phyloP scores from a whole-genome alignment of 306 rosid genomes.

The Gillenia trifoliata region DNA sequence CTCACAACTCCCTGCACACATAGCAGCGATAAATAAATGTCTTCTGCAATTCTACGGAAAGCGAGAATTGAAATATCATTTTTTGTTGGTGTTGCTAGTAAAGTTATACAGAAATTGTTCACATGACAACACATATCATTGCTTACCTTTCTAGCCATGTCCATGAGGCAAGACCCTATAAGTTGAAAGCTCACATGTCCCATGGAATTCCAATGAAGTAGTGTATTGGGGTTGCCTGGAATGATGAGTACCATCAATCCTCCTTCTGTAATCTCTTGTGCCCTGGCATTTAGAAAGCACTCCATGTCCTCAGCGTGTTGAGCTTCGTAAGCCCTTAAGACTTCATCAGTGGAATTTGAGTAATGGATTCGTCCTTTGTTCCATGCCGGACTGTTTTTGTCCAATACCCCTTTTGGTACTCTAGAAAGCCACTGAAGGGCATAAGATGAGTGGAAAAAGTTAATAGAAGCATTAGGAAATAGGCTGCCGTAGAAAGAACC shows the following conservation, averaged over 20 bases:
- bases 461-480: conserved; percentile 24
- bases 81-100: no score
- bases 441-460: conserved; percentile 23
- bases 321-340: conserved; percentile 17
- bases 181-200: neutral
- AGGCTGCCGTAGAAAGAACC: conserved; percentile 33
- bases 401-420: conserved; percentile 13
- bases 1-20: neutral
- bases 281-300: conserved; percentile 26
- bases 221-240: neutral
- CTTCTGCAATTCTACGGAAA: no score
- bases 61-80: no score
- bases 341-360: conserved; percentile 3
- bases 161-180: conserved; percentile 27
- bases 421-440: conserved; percentile 34
- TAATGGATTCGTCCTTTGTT: conserved; percentile 26
- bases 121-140: no score
- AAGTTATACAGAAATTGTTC: no score
- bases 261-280: conserved; percentile 31
- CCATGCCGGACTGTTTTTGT: conserved; percentile 16
- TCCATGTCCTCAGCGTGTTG: conserved; percentile 29
- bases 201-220: neutral
- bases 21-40: neutral
- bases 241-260: conserved; percentile 26
- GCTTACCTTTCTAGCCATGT: conserved; percentile 32